Conservation (phyloP, 2,329 filamentous ascomycete species). For the Phaeosphaeria sp. region DNA sequence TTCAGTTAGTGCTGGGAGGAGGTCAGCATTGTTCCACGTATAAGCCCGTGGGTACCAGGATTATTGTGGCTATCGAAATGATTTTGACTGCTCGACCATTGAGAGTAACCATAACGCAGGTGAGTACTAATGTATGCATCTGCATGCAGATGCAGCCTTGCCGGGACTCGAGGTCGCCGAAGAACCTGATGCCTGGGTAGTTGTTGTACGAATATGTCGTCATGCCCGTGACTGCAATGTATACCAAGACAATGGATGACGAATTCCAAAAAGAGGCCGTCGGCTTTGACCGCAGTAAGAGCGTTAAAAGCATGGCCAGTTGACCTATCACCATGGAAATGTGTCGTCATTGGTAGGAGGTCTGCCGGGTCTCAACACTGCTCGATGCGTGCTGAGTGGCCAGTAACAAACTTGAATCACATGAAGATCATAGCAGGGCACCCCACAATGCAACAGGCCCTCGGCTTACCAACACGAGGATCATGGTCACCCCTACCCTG, state of each 20-base stretch:
- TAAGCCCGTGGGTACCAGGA: neutral
- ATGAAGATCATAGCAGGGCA: conserved; percentile 10
- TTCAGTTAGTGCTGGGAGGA: neutral
- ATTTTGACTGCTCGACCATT: neutral
- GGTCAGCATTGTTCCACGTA: conserved; percentile 13
- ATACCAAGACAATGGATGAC: conserved; percentile 1
- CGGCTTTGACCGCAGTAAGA: neutral
- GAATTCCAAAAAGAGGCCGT: neutral
- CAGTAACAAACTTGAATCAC: conserved; percentile 3
- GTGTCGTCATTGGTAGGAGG: conserved; percentile 1
- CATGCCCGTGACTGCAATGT: neutral
- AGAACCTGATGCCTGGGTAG: conserved; percentile 1
- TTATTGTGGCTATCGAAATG: neutral
- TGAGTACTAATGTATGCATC: neutral
- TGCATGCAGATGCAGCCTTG: conserved; percentile 1
- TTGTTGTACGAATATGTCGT: conserved; percentile 2
- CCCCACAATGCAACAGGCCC: conserved; percentile 8
- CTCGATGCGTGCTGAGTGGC: conserved; percentile 1
- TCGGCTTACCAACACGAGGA: conserved; percentile 17
- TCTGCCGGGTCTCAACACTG: neutral
- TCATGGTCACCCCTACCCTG: conserved; percentile 14
- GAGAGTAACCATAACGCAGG: neutral
- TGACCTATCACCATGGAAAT: neutral
- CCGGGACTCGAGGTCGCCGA: conserved; percentile 2
- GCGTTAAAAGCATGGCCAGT: neutral